Conservation (phyloP, 441 rosid genomes). For the Viola pubescens region DNA sequence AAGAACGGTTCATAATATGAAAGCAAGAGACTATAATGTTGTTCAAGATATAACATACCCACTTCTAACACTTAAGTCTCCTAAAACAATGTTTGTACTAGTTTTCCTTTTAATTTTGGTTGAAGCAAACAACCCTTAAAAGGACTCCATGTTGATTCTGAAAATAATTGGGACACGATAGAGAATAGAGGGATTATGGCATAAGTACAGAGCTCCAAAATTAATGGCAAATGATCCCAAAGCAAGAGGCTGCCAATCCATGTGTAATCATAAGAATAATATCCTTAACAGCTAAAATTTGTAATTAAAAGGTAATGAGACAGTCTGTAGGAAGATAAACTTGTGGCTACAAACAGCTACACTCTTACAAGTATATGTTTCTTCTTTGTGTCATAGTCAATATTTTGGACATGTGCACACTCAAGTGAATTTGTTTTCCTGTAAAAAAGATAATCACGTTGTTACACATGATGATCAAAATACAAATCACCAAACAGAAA, state of each 20-base stretch:
- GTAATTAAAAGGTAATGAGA: too few relatives aligned
- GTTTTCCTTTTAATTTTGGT: neutral
- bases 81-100: too few relatives aligned
- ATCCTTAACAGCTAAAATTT: too few relatives aligned
- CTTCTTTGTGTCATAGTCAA: slow-evolving; percentile 61
- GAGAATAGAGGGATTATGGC: too few relatives aligned
- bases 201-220: too few relatives aligned
- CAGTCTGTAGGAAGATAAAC: neutral
- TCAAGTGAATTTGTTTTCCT: slow-evolving; percentile 74
- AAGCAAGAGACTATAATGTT: slow-evolving; percentile 1
- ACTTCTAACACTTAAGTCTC: neutral
- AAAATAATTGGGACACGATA: too few relatives aligned
- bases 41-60: neutral
- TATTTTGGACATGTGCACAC: slow-evolving; percentile 49
- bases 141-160: neutral
- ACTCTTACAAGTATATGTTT: slow-evolving; percentile 64
- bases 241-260: too few relatives aligned
- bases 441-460: slow-evolving; percentile 14
- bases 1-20: neutral
- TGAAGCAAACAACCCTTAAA: neutral
- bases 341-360: neutral
- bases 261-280: too few relatives aligned
- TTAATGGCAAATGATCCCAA: too few relatives aligned
- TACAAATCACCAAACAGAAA: neutral
- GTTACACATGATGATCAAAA: slow-evolving; percentile 6